Conservation (phyloP, 768 basidiomycete species). For the Mrakia blollopis region DNA sequence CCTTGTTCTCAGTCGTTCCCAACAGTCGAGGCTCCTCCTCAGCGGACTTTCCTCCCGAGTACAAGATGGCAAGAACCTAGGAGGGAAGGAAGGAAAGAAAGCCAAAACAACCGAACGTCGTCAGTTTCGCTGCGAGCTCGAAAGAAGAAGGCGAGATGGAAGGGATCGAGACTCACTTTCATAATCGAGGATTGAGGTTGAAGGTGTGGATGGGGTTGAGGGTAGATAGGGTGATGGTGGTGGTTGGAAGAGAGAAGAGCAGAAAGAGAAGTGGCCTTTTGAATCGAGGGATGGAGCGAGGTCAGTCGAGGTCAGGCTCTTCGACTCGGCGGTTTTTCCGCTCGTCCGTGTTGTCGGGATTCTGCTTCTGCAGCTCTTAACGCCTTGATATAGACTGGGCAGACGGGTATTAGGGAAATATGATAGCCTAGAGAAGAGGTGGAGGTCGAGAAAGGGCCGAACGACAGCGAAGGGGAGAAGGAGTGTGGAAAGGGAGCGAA, state of each 20-base stretch:
- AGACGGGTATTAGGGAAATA: neutral
- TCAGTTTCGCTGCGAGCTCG: neutral
- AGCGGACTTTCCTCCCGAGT: conserved; percentile 63
- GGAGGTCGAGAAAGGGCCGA: too few species aligned
- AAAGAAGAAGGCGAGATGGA: neutral
- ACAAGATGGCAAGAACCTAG: conserved; percentile 47
- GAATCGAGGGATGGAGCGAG: too few species aligned
- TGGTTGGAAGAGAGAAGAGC: neutral
- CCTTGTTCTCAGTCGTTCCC: conserved; percentile 67
- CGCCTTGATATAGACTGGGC: neutral
- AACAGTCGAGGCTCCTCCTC: conserved; percentile 66
- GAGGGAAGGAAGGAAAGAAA: conserved; percentile 13
- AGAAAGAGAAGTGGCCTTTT: neutral
- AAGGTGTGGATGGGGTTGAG: neutral
- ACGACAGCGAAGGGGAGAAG: too few species aligned
- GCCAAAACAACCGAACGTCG: neutral
- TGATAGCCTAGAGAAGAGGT: too few species aligned
- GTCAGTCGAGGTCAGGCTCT: neutral
- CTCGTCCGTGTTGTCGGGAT: neutral
- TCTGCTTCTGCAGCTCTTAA: neutral
- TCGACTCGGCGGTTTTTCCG: too few species aligned
- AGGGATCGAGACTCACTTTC: neutral
- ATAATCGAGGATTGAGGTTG: neutral
- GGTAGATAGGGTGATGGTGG: neutral
- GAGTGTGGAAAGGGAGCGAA: too few species aligned